Percentiles rank a stretch among this genome's conserved stretches.
Conservation (phyloP, 2,329 filamentous ascomycete species). For the Diplodia corticola region DNA sequence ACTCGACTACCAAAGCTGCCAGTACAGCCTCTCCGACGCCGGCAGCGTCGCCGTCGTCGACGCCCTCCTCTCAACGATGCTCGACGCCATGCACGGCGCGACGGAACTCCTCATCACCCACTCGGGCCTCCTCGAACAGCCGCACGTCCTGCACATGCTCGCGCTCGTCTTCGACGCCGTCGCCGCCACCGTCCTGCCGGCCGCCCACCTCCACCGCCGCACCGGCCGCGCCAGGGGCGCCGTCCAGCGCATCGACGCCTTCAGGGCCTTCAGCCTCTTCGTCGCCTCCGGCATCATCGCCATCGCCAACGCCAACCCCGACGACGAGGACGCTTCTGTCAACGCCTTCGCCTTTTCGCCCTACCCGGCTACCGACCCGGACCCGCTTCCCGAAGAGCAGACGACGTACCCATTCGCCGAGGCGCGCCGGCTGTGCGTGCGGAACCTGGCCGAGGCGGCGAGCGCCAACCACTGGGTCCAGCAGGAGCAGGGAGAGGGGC, state of each 20-base stretch:
- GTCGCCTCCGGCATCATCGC: constrained; percentile 30
- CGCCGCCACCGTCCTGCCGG: constrained; percentile 41
- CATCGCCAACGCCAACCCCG: constrained; percentile 33
- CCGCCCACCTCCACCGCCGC: constrained; percentile 51
- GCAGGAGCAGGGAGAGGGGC: too few relatives aligned
- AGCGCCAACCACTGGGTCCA: constrained; percentile 47
- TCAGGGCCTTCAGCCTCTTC: constrained; percentile 44
- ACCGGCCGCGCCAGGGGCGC: constrained; percentile 27
- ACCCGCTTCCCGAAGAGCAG: constrained; percentile 21
- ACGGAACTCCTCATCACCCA: constrained; percentile 41
- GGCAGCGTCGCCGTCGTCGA: constrained; percentile 43
- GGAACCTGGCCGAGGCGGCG: constrained; percentile 48
- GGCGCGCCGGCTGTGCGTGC: constrained; percentile 34
- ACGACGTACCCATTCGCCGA: constrained; percentile 4
- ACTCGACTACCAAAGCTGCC: constrained; percentile 49
- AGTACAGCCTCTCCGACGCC: constrained; percentile 46
- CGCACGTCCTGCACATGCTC: constrained; percentile 43
- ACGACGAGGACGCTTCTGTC: too few relatives aligned
- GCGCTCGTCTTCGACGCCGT: constrained; percentile 45
- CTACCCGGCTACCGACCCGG: constrained; percentile 26
- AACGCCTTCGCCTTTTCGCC: constrained; percentile 23
- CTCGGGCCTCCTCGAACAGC: constrained; percentile 38
- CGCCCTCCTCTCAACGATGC: constrained; percentile 39
- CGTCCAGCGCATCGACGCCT: constrained; percentile 39
- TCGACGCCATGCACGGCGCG: constrained; percentile 35